Base-by-base conservation (phyloP, 2,329 filamentous ascomycete genomes). In the Pseudogymnoascus sp. region DNA sequence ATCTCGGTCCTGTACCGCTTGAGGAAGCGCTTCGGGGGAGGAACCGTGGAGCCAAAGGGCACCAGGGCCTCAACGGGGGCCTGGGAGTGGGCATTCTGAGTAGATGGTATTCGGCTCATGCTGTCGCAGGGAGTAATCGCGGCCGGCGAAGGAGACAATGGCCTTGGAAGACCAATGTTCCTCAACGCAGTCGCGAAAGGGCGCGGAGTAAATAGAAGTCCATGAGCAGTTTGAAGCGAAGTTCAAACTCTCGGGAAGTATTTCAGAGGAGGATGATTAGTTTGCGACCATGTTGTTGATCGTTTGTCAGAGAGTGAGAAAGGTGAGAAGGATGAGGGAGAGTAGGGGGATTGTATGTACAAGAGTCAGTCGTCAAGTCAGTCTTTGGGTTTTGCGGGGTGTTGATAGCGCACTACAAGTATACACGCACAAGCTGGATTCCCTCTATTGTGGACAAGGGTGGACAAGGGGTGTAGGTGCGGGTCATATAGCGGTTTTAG, bases 1-100 rank as follows among this genome's bases (percentile, higher is more conserved):
- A 95, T 86, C 77, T 93, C 89, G 59, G 89, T 93, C 68, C 89
- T 84, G 76, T 95, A 93, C 68, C 82, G 83, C 78, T 91, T 92
- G 71, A 89, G 80, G 79, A 88, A 88, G 70, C 72, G 74, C 70
- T 79, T 82, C 59, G 77, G 74, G 65, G 78, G 75, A 28, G 66
- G 40, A 67, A 41, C 63, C 78, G 73, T 75, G 59, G 74, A 68
- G 68, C 64, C 19, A 72, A 66, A 56, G 71, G 63, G 59, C 56
- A 61, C n/a, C 14, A 33, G 12, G 68, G 67, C 65, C 68, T 70
- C 68, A 71, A 62, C 67, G 70, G 67, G 67, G 59, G 28, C 41
- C 41, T 50, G 61, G 26, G 40, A 46, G 53, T 37, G 14, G 62
- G 65, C 69, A 68, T 70, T 65, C 43, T 66, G 63, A 65, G 68